A percentile compares a stretch with the other conserved stretches of the same genome.
Evolutionary conservation across 1,284 basidiomycete species (phyloP).

Genomic region (Inonotus hispidus): DNA sequence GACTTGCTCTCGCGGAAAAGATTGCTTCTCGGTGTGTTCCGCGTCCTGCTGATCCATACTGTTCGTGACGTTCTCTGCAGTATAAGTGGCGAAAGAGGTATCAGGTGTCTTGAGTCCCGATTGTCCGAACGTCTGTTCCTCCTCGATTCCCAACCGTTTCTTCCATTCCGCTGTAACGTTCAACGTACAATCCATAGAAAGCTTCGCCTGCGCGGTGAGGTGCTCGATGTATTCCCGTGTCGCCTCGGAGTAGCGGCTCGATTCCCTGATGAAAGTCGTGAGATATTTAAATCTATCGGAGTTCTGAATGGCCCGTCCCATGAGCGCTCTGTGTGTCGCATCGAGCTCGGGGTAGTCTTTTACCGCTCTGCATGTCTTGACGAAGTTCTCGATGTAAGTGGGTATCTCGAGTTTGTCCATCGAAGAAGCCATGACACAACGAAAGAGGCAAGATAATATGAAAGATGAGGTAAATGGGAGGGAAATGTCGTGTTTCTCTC

Average conservation of each 20-base stretch:
- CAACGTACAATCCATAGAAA: neutral
- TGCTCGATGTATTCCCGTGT: neutral
- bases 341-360: neutral
- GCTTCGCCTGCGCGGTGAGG: neutral
- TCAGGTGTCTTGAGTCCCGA: no score
- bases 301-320: neutral
- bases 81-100: no score
- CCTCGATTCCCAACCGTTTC: no score
- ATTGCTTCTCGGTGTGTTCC: neutral
- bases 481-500: no score
- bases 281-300: neutral
- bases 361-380: neutral
- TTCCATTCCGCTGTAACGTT: no score
- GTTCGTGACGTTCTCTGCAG: no score
- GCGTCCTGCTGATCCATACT: neutral
- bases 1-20: neutral
- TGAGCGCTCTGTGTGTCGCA: neutral
- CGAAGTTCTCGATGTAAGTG: neutral
- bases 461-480: no score
- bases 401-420: neutral
- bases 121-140: no score
- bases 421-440: neutral
- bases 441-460: no score
- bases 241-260: neutral
- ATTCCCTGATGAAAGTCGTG: neutral